These are phyloP conservation scores for Castanospermum australe DNA, from an alignment of 306 rosid genomes.

Conservation along the genomic window DNA sequence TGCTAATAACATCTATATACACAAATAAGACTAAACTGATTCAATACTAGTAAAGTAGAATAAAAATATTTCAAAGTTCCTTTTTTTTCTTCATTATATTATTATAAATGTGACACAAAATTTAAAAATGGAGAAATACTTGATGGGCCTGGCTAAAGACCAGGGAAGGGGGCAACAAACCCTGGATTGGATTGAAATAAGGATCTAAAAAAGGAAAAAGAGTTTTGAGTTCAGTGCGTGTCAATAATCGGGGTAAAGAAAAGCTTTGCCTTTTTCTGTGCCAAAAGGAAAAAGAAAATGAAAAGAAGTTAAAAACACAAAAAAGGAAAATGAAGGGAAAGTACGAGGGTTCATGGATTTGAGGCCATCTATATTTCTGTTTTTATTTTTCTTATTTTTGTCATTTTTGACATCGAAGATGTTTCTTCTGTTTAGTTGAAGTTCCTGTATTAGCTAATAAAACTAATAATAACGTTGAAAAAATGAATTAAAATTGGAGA, in stretches of 20 bases:
- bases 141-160: conserved; percentile 18
- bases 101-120: too few species aligned
- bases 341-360: neutral
- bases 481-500: neutral
- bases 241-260: neutral
- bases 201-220: neutral
- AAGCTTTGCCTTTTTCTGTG: neutral
- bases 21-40: neutral
- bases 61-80: neutral
- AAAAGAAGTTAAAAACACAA: neutral
- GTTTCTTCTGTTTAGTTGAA: too few species aligned
- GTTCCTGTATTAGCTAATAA: too few species aligned
- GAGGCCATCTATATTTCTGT: neutral
- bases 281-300: neutral
- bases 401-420: neutral
- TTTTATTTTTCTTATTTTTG: neutral
- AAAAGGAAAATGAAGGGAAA: neutral
- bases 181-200: neutral
- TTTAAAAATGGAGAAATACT: neutral
- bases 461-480: neutral
- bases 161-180: too few species aligned
- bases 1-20: neutral
- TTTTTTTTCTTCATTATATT: neutral
- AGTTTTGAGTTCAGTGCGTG: too few species aligned
- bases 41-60: neutral